A percentile compares a stretch with the other conserved stretches of the same genome.
Conservation (phyloP, 192 early-diverging fungal genomes). For the Funneliformis geosporum region DNA sequence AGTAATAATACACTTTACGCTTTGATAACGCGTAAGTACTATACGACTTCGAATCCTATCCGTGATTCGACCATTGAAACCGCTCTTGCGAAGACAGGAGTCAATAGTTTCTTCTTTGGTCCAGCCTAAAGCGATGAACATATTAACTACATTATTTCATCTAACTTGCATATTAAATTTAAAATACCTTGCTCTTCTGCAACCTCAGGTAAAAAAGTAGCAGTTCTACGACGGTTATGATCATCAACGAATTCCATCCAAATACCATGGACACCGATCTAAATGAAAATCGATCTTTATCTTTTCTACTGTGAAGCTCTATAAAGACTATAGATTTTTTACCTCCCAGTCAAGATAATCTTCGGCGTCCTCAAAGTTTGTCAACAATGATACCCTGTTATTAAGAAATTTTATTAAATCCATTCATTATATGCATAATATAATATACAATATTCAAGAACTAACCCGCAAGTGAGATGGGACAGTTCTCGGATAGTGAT, state of each 20-base stretch:
- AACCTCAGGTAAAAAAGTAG: conserved; percentile 93
- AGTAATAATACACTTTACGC: conserved; percentile 64
- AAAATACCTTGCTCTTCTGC: conserved; percentile 69
- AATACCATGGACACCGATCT: conserved; percentile 87
- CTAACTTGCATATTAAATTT: not conserved
- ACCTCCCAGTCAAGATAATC: conserved; percentile 86
- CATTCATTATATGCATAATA: not conserved
- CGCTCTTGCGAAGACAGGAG: conserved; percentile 85
- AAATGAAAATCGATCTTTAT: not conserved
- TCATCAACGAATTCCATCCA: conserved; percentile 82
- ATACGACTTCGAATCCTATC: conserved; percentile 58
- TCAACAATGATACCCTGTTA: conserved; percentile 76
- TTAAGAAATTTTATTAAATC: not conserved
- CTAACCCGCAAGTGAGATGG: conserved; percentile 62
- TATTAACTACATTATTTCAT: not conserved
- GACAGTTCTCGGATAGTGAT: conserved; percentile 69
- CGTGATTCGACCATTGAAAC: conserved; percentile 66
- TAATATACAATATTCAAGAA: not conserved
- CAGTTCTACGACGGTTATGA: conserved; percentile 56
- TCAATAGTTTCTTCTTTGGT: conserved; percentile 82
- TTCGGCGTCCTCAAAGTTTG: conserved; percentile 78
- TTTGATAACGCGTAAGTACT: conserved; percentile 83
- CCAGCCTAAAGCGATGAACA: conserved; percentile 56
- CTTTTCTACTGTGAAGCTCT: not conserved
- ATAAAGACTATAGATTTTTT: not conserved